phyloP scores from a whole-genome alignment of 495 filamentous ascomycete genomes.

The Aeminium ludgeri region DNA sequence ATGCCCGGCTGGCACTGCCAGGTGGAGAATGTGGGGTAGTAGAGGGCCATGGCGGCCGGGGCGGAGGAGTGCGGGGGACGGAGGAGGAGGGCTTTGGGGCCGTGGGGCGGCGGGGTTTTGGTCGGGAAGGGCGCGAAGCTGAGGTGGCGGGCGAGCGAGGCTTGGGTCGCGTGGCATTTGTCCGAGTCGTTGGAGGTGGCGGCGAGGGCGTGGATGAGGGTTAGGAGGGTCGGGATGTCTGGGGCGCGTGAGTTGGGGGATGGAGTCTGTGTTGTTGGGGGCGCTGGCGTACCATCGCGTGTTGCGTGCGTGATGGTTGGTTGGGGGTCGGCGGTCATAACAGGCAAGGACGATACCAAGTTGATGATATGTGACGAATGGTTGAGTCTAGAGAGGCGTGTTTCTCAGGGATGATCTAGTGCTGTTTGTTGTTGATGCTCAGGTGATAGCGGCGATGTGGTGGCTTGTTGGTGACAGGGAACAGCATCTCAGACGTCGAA shows the following conservation, averaged over 20 bases:
- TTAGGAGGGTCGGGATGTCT: conserved; percentile 72
- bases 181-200: conserved; percentile 64
- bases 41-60: conserved; percentile 43
- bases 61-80: conserved; percentile 21
- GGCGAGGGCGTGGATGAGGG: conserved; percentile 75
- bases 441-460: too few species aligned
- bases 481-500: too few species aligned
- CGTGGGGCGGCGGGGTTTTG: conserved; percentile 7
- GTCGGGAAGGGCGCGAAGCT: conserved; percentile 41
- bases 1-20: conserved; percentile 79
- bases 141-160: conserved; percentile 56
- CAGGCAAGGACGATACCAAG: too few species aligned
- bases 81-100: conserved; percentile 22
- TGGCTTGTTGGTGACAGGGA: too few species aligned
- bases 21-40: conserved; percentile 57
- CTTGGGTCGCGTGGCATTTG: conserved; percentile 62
- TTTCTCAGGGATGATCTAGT: too few species aligned
- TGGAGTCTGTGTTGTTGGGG: background rate
- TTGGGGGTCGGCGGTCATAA: too few species aligned
- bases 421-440: too few species aligned
- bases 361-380: too few species aligned
- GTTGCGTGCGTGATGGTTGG: conserved; percentile 14
- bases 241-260: conserved; percentile 2
- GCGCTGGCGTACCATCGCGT: conserved; percentile 14
- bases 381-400: too few species aligned